A percentile compares a stretch with the other conserved stretches of the same genome.
phyloP scores from a whole-genome alignment of 352 stramenopile species.

The Phytophthora fragariaefolia region DNA sequence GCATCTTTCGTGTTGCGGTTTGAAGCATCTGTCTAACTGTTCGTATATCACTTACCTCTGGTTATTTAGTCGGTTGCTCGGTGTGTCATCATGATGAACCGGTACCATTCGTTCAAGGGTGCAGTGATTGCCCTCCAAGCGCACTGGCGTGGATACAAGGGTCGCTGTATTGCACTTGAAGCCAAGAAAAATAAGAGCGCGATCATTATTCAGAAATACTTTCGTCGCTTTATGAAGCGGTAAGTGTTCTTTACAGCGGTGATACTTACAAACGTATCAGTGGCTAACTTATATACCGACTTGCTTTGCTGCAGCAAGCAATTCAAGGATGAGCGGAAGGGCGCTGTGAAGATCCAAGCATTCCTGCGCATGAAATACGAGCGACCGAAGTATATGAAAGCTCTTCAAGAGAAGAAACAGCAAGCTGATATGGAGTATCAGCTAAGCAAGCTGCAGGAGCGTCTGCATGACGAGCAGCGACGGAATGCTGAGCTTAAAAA shows the following conservation, averaged over 20 bases:
- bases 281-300: constrained; percentile 11
- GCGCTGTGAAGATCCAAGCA: constrained; percentile 64
- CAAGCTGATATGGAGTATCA: constrained; percentile 69
- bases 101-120: constrained; percentile 67
- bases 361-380: constrained; percentile 73
- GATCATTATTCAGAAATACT: constrained; percentile 71
- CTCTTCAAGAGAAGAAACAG: constrained; percentile 60
- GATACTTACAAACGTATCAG: background rate
- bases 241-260: constrained; percentile 17
- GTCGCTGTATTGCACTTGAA: constrained; percentile 55
- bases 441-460: constrained; percentile 61
- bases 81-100: constrained; percentile 79
- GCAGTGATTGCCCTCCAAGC: constrained; percentile 73
- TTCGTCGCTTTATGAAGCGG: constrained; percentile 67
- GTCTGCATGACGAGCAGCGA: constrained; percentile 66
- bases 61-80: constrained; percentile 73
- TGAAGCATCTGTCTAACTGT: constrained; percentile 13
- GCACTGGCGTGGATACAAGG: constrained; percentile 79
- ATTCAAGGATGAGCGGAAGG: constrained; percentile 59
- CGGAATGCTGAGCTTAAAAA: constrained; percentile 66
- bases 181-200: constrained; percentile 66
- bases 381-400: constrained; percentile 57
- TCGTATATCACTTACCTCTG: constrained; percentile 5
- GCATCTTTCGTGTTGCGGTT: background rate
- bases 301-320: constrained; percentile 42